A percentile compares a stretch with the other conserved stretches of the same genome.
These are phyloP conservation scores for Pichia sp. DNA, from an alignment of 1,139 yeast species.

Conservation along the genomic window DNA sequence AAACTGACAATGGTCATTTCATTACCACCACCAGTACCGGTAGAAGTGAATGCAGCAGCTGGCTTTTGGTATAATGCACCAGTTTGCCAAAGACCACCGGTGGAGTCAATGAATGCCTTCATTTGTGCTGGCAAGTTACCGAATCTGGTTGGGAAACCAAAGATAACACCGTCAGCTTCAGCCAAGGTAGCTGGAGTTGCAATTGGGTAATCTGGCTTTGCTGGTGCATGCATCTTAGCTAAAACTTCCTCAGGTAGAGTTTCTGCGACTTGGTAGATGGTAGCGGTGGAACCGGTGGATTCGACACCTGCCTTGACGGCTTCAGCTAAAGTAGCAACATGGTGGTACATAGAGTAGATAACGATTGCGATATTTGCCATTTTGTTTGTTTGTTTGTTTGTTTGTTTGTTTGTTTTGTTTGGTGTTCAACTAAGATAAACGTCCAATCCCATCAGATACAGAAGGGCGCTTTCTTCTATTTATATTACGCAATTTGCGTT, in stretches of 20 bases:
- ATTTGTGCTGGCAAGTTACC: constrained; percentile 80
- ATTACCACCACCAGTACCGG: constrained; percentile 85
- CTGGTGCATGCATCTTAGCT: constrained; percentile 54
- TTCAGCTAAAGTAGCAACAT: constrained; percentile 60
- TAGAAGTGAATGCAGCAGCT: constrained; percentile 69
- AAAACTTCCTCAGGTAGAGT: constrained; percentile 63
- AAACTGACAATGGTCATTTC: constrained; percentile 63
- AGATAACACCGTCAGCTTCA: constrained; percentile 65
- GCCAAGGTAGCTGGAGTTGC: constrained; percentile 53
- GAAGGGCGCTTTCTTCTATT: too few relatives aligned
- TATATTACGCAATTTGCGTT: too few relatives aligned
- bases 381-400: constrained; percentile 5
- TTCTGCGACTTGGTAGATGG: constrained; percentile 72
- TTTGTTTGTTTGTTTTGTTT: background rate
- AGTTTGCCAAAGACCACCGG: constrained; percentile 76
- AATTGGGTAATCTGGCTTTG: constrained; percentile 60
- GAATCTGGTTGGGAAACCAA: constrained; percentile 79
- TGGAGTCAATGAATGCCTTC: constrained; percentile 73
- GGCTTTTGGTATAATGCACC: constrained; percentile 72
- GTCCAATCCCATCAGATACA: too few relatives aligned
- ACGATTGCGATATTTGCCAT: constrained; percentile 58
- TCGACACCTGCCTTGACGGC: constrained; percentile 64
- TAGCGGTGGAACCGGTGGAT: constrained; percentile 66
- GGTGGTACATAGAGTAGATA: constrained; percentile 79
- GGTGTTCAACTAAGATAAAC: too few relatives aligned